Evolutionary conservation across 2,329 filamentous ascomycete species (phyloP).

Genomic region (Diaporthe australafricana): DNA sequence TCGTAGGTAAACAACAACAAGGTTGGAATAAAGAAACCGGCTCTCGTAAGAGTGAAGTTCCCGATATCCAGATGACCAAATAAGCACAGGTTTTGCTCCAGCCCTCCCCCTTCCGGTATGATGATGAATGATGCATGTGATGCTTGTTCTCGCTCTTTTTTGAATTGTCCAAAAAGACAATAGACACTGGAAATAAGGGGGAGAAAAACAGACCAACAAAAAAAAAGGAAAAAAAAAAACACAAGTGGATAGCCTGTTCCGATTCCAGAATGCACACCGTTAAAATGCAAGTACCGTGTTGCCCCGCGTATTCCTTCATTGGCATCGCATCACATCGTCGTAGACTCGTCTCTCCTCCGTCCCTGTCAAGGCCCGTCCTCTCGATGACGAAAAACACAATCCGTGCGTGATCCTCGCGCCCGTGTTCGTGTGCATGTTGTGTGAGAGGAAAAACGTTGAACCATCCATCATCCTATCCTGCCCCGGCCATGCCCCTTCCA

Average conservation of each 20-base stretch:
- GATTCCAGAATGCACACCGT: slow-evolving; percentile 32
- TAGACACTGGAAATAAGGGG: slow-evolving; percentile 37
- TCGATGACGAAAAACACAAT: not conserved
- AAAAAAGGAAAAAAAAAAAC: slow-evolving; percentile 38
- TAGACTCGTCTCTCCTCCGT: not conserved
- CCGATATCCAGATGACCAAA: slow-evolving; percentile 20
- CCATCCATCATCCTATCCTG: slow-evolving; percentile 13
- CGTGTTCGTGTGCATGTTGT: not conserved
- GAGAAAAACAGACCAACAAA: slow-evolving; percentile 31
- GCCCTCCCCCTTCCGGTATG: slow-evolving; percentile 9
- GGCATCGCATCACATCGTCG: slow-evolving; percentile 31
- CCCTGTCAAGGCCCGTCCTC: not conserved
- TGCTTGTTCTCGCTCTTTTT: slow-evolving; percentile 29
- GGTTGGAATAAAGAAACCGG: slow-evolving; percentile 9
- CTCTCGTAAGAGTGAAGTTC: slow-evolving; percentile 1
- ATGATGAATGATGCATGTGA: slow-evolving; percentile 27
- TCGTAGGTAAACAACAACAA: slow-evolving; percentile 33
- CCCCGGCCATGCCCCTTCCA: slow-evolving; percentile 17
- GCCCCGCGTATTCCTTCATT: slow-evolving; percentile 12
- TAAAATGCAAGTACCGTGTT: slow-evolving; percentile 30
- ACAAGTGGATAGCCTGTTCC: slow-evolving; percentile 35
- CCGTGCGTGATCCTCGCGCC: not conserved
- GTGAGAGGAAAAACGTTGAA: slow-evolving; percentile 5
- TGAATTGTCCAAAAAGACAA: slow-evolving; percentile 36
- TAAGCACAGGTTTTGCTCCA: slow-evolving; percentile 20